These are phyloP conservation scores for Zea luxurians DNA, from an alignment of 176 grass and related monocot species.

Conservation along the genomic window DNA sequence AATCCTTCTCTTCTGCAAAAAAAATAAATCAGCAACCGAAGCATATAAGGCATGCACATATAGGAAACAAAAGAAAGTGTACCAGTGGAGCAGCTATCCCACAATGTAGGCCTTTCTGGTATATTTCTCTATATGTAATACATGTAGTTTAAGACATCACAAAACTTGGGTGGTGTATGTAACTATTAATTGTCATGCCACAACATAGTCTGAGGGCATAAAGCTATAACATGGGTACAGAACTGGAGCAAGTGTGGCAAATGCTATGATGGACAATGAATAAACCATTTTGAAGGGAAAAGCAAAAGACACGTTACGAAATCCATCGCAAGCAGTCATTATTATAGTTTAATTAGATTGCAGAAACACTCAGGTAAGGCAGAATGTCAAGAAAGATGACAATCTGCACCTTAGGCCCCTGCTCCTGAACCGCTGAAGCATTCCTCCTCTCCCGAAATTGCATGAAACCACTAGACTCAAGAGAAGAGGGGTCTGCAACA, in stretches of 20 bases:
- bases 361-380: background rate
- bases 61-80: background rate
- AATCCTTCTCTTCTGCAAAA: conserved; percentile 32
- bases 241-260: background rate
- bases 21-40: background rate
- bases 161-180: background rate
- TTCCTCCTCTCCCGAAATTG: background rate
- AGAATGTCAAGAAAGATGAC: background rate
- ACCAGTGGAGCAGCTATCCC: background rate
- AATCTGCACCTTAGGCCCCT: conserved; percentile 9
- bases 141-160: background rate
- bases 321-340: background rate
- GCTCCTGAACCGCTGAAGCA: background rate
- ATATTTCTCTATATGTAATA: background rate
- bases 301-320: background rate
- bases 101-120: background rate
- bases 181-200: background rate
- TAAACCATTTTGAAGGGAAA: background rate
- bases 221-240: background rate
- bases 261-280: background rate
- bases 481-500: conserved; percentile 29
- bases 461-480: background rate
- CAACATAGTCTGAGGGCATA: background rate
- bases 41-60: background rate
- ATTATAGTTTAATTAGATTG: background rate